Conservation (phyloP, 371 early-diverging fungal species). For the Mucor saturninus region DNA sequence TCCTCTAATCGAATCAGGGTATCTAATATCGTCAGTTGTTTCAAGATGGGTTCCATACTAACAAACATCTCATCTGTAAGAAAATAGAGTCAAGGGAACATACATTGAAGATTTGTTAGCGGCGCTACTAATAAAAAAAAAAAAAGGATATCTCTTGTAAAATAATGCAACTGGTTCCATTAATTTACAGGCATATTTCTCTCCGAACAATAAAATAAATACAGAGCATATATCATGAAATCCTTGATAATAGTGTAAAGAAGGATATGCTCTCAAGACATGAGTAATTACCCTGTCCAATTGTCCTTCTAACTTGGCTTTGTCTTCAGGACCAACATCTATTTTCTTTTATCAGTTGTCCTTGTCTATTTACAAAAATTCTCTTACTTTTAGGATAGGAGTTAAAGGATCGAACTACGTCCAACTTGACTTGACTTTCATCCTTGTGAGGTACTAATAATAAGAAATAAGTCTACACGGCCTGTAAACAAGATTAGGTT, state of each 20-base stretch:
- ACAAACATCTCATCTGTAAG: constrained; percentile 67
- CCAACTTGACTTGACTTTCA: constrained; percentile 58
- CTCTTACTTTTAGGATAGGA: constrained; percentile 43
- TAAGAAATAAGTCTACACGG: background rate
- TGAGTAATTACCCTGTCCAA: constrained; percentile 53
- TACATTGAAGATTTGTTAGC: background rate
- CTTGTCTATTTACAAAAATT: background rate
- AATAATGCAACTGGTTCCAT: constrained; percentile 62
- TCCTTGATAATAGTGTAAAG: constrained; percentile 76
- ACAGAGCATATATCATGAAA: constrained; percentile 76
- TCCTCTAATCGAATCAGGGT: constrained; percentile 59
- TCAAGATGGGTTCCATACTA: constrained; percentile 61
- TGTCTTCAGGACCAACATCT: constrained; percentile 18
- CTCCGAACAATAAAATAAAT: constrained; percentile 62
- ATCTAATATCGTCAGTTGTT: constrained; percentile 59
- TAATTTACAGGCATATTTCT: constrained; percentile 49
- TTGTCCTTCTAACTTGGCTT: constrained; percentile 44
- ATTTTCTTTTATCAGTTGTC: background rate
- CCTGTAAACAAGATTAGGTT: background rate
- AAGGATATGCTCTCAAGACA: constrained; percentile 60
- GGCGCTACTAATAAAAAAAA: background rate
- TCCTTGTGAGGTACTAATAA: constrained; percentile 46
- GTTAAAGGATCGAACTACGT: constrained; percentile 55
- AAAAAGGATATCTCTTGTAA: constrained; percentile 65
- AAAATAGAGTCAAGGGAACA: constrained; percentile 15